These are phyloP conservation scores for Cyathus striatus DNA, from an alignment of 768 basidiomycete genomes.

Conservation along the genomic window DNA sequence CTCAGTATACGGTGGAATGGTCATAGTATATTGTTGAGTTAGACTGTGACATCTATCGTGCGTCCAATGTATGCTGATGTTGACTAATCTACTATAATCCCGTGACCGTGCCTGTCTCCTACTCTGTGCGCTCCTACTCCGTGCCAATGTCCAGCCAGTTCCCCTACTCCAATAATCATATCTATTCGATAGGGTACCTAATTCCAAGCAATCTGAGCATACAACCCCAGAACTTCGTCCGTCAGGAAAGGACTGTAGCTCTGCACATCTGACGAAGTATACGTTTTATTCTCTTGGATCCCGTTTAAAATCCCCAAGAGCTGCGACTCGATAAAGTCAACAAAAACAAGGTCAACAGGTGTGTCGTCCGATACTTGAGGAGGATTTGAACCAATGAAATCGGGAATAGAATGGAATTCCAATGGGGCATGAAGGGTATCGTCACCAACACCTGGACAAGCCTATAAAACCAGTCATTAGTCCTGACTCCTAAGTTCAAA, in stretches of 20 bases:
- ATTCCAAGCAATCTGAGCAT: slow-evolving; percentile 46
- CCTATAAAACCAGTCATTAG: too few relatives aligned
- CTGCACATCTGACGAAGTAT: slow-evolving; percentile 44
- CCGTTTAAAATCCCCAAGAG: slow-evolving; percentile 51
- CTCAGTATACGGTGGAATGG: too few relatives aligned
- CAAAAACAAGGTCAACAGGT: slow-evolving; percentile 70
- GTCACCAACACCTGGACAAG: slow-evolving; percentile 73
- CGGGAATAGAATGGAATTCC: slow-evolving; percentile 47
- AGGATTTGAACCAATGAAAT: slow-evolving; percentile 53
- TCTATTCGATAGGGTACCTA: too few relatives aligned
- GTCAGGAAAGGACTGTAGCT: slow-evolving; percentile 49
- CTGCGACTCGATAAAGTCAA: slow-evolving; percentile 57
- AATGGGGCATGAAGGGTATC: slow-evolving; percentile 63
- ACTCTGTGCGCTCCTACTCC: too few relatives aligned
- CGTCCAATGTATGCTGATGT: too few relatives aligned
- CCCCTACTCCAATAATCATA: too few relatives aligned
- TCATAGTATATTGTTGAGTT: too few relatives aligned
- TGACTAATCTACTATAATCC: too few relatives aligned
- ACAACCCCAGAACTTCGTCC: slow-evolving; percentile 50
- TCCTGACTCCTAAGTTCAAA: too few relatives aligned
- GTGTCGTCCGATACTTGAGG: slow-evolving; percentile 46
- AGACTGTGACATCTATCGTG: too few relatives aligned
- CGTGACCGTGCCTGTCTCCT: too few relatives aligned
- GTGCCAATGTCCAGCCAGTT: too few relatives aligned
- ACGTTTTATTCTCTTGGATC: slow-evolving; percentile 45